A percentile compares a stretch with the other conserved stretches of the same genome.
phyloP scores from a whole-genome alignment of 1,284 basidiomycete genomes.

The Malassezia vespertilionis region DNA sequence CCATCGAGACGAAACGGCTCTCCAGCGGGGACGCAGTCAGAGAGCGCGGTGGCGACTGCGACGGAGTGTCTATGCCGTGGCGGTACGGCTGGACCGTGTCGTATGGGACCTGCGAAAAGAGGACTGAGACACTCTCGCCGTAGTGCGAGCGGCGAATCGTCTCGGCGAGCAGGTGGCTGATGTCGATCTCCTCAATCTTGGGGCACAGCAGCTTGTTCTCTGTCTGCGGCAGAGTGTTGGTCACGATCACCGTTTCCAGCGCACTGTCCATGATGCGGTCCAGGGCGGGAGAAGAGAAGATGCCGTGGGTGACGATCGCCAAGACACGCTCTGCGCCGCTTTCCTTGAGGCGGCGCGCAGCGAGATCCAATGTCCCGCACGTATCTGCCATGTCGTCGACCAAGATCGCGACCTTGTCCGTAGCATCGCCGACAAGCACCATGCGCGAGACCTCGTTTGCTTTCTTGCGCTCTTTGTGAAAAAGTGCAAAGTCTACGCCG shows the following conservation, averaged over 20 bases:
- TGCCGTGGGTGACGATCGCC: constrained; percentile 95
- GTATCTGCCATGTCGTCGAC: constrained; percentile 99
- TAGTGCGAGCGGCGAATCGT: constrained; percentile 72
- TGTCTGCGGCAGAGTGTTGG: constrained; percentile 89
- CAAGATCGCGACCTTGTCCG: constrained; percentile 87
- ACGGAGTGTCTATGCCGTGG: constrained; percentile 27
- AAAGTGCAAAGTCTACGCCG: constrained; percentile 94
- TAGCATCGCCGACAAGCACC: constrained; percentile 90
- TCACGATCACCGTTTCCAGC: constrained; percentile 89
- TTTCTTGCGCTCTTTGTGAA: constrained; percentile 99
- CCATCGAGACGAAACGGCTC: neutral
- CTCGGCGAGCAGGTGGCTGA: constrained; percentile 86
- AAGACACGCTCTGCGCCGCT: constrained; percentile 77
- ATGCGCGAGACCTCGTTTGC: constrained; percentile 98
- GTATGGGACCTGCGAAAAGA: constrained; percentile 45
- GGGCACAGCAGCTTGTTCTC: constrained; percentile 64
- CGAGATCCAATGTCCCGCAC: constrained; percentile 89
- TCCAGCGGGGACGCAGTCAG: constrained; percentile 4
- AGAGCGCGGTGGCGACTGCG: constrained; percentile 11
- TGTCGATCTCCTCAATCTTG: constrained; percentile 84
- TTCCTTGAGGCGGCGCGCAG: constrained; percentile 76
- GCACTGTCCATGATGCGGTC: constrained; percentile 44
- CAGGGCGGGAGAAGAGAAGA: constrained; percentile 79
- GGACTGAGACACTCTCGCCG: constrained; percentile 42
- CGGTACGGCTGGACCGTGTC: constrained; percentile 45